A percentile compares a stretch with the other conserved stretches of the same genome.
phyloP scores from a whole-genome alignment of 495 filamentous ascomycete species.

The Neurospora sp. region DNA sequence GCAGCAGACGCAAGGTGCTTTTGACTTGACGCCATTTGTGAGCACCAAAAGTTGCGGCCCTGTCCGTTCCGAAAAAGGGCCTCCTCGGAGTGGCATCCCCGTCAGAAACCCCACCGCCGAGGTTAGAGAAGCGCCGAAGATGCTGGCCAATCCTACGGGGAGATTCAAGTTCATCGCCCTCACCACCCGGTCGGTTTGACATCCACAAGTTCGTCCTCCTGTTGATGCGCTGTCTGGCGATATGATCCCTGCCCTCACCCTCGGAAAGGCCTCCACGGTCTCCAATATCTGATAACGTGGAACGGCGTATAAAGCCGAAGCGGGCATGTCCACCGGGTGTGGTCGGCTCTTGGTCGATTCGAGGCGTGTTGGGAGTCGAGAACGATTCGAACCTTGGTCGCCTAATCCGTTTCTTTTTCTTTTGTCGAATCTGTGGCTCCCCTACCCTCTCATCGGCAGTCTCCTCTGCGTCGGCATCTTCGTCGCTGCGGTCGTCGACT shows the following conservation, averaged over 20 bases:
- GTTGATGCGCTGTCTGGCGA: conserved; percentile 46
- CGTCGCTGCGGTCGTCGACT: conserved; percentile 52
- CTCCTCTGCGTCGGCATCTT: conserved; percentile 68
- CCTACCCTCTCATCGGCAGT: conserved; percentile 45
- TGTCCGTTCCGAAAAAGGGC: conserved; percentile 47
- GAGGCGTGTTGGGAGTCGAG: conserved; percentile 29
- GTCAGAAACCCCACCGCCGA: conserved; percentile 46
- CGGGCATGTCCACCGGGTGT: conserved; percentile 23
- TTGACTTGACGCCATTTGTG: conserved; percentile 85
- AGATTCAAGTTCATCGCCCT: conserved; percentile 35
- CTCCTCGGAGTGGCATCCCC: conserved; percentile 40
- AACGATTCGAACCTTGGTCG: conserved; percentile 38
- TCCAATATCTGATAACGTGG: conserved; percentile 57
- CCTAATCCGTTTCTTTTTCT: conserved; percentile 46
- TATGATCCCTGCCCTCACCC: conserved; percentile 72
- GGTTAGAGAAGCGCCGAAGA: conserved; percentile 62
- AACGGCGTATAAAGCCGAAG: conserved; percentile 50
- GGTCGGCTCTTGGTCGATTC: conserved; percentile 18
- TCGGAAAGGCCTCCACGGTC: conserved; percentile 73
- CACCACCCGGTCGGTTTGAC: conserved; percentile 18
- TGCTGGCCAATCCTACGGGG: conserved; percentile 59
- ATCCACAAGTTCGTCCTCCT: conserved; percentile 48
- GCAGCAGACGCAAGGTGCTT: conserved; percentile 70
- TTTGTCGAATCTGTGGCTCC: conserved; percentile 18
- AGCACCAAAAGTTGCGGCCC: conserved; percentile 67